Evolutionary conservation across 176 grass and related monocot species (phyloP).

Genomic region (Elymus sibiricus): DNA sequence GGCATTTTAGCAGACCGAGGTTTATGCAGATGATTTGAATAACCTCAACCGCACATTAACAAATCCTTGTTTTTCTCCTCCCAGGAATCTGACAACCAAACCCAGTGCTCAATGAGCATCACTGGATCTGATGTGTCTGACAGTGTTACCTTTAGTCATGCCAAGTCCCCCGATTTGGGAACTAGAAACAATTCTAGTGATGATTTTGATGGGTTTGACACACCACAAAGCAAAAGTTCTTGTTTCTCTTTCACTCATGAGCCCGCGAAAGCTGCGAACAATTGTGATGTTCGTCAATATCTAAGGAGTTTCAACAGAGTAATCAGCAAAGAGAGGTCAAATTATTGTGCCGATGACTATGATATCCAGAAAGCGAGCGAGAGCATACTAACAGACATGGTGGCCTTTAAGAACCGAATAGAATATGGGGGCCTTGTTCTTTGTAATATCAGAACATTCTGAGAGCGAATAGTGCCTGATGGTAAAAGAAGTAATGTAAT

Average conservation of each 20-base stretch:
- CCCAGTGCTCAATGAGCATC: constrained; percentile 47
- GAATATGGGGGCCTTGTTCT: constrained; percentile 49
- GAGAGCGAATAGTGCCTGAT: constrained; percentile 5
- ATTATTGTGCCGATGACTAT: constrained; percentile 52
- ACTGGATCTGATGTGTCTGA: constrained; percentile 46
- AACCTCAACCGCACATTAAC: background rate
- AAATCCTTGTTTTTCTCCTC: background rate
- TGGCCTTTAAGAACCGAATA: constrained; percentile 38
- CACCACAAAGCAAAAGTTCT: constrained; percentile 34
- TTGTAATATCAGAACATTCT: constrained; percentile 55
- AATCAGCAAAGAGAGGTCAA: constrained; percentile 31
- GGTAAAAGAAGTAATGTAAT: constrained; percentile 7
- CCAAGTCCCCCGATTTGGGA: background rate
- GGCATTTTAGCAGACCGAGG: background rate
- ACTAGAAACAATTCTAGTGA: constrained; percentile 20
- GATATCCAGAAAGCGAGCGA: constrained; percentile 13
- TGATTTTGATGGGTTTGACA: constrained; percentile 28
- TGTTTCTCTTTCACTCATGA: constrained; percentile 42
- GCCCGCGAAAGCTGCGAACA: constrained; percentile 13
- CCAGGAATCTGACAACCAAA: constrained; percentile 56
- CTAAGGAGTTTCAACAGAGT: constrained; percentile 36
- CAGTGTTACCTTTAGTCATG: background rate
- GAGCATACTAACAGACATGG: constrained; percentile 20
- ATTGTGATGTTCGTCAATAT: constrained; percentile 32
- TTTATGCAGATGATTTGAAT: background rate